Conservation (phyloP, 257 asterid genomes). For the Euphrasia confusa region DNA sequence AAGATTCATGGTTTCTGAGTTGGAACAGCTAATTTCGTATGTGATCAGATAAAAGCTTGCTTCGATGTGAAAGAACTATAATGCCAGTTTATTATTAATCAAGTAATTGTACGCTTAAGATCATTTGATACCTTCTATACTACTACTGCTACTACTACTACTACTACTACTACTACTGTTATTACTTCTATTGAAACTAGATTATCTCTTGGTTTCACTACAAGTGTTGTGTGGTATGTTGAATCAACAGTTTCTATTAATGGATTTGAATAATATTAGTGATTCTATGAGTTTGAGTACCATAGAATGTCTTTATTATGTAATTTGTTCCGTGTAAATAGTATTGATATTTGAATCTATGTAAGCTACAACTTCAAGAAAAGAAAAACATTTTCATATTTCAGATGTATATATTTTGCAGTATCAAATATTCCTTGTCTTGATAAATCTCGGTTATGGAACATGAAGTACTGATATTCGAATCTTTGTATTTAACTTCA, state of each 20-base stretch:
- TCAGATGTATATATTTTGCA: too few relatives aligned
- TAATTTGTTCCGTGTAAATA: neutral
- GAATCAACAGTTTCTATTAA: constrained; percentile 15
- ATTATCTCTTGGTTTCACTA: constrained; percentile 4
- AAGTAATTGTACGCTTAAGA: constrained; percentile 24
- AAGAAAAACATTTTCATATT: too few relatives aligned
- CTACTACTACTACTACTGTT: neutral
- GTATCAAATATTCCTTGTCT: too few relatives aligned
- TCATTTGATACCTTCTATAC: neutral
- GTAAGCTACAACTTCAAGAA: too few relatives aligned
- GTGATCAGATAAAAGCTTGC: neutral
- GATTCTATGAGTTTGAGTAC: constrained; percentile 4
- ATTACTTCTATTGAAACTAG: too few relatives aligned
- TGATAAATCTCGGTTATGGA: too few relatives aligned
- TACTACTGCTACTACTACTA: neutral
- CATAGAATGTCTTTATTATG: neutral
- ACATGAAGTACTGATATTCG: too few relatives aligned
- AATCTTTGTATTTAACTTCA: too few relatives aligned
- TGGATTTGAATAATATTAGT: constrained; percentile 25
- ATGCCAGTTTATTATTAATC: constrained; percentile 18
- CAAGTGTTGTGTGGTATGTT: constrained; percentile 28
- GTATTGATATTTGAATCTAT: too few relatives aligned
- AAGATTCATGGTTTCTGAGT: constrained; percentile 61
- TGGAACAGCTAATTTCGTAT: constrained; percentile 17
- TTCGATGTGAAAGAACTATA: constrained; percentile 9